These are phyloP conservation scores for Nakazawaea ambrosiae DNA, from an alignment of 805 yeast genomes.

Conservation along the genomic window DNA sequence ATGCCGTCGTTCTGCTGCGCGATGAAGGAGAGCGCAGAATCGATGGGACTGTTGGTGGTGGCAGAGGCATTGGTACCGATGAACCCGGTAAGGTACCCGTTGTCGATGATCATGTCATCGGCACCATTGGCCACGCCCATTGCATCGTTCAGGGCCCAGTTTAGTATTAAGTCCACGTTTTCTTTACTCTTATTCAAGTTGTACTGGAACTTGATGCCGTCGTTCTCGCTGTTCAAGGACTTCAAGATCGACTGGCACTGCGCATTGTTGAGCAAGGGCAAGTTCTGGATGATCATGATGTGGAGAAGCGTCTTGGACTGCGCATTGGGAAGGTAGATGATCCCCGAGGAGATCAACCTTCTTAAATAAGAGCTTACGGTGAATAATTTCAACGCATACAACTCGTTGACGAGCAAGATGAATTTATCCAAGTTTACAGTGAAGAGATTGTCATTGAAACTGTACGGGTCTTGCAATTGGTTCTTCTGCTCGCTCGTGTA, in stretches of 20 bases:
- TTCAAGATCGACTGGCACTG: slow-evolving; percentile 18
- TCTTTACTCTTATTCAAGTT: background rate
- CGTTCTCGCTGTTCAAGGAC: background rate
- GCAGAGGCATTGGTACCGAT: too few relatives aligned
- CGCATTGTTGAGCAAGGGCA: slow-evolving; percentile 43
- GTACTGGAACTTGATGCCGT: background rate
- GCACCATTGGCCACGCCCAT: too few relatives aligned
- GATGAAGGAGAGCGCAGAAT: too few relatives aligned
- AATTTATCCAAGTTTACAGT: slow-evolving; percentile 22
- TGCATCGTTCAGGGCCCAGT: background rate
- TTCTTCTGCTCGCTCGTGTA: background rate
- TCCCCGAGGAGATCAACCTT: slow-evolving; percentile 78
- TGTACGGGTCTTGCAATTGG: too few relatives aligned
- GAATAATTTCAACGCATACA: slow-evolving; percentile 40
- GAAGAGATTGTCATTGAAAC: too few relatives aligned
- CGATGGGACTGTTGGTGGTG: too few relatives aligned
- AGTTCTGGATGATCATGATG: slow-evolving; percentile 46
- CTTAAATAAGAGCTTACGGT: slow-evolving; percentile 65
- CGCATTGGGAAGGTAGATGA: slow-evolving; percentile 54
- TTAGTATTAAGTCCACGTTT: background rate
- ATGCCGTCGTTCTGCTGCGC: too few relatives aligned
- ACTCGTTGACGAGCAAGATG: slow-evolving; percentile 43
- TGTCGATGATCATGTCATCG: too few relatives aligned
- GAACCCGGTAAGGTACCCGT: too few relatives aligned
- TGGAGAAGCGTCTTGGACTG: slow-evolving; percentile 46